Evolutionary conservation across 148 eudicot genomes (phyloP).

Genomic region (Rhododendron griersonianum): DNA sequence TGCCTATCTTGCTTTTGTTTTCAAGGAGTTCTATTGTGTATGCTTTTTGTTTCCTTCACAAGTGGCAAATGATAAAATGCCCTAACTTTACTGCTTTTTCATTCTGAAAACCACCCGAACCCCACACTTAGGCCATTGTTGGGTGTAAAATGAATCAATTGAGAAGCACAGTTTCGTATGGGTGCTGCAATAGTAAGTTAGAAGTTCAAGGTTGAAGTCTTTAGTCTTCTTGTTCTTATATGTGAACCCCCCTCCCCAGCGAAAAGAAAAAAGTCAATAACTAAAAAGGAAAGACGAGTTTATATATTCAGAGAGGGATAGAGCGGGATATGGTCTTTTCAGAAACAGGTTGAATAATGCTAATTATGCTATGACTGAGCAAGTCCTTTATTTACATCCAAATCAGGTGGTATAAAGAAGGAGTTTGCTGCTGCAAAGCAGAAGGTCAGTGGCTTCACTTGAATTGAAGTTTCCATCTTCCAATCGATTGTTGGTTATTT

Average conservation of each 20-base stretch:
- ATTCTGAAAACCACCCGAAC: background rate
- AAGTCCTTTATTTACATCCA: background rate
- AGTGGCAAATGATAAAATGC: background rate
- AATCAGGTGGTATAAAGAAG: constrained; percentile 62
- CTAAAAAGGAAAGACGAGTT: background rate
- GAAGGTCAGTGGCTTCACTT: constrained; percentile 39
- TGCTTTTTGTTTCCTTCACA: background rate
- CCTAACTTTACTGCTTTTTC: background rate
- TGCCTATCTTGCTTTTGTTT: background rate
- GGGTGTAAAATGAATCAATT: background rate
- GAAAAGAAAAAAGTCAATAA: background rate
- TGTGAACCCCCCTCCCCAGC: background rate
- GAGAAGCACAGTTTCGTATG: background rate
- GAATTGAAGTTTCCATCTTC: background rate
- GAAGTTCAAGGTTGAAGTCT: background rate
- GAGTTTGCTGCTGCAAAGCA: constrained; percentile 68
- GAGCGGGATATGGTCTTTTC: background rate
- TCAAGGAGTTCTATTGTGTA: background rate
- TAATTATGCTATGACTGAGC: background rate
- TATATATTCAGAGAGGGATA: background rate
- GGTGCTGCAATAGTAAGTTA: background rate
- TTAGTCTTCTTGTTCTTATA: background rate
- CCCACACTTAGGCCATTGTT: background rate
- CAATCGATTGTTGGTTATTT: background rate
- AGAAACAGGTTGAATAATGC: background rate